A percentile compares a stretch with the other conserved stretches of the same genome.
phyloP scores from a whole-genome alignment of 2,329 filamentous ascomycete genomes.

The Trichoderma atrobrunneum region DNA sequence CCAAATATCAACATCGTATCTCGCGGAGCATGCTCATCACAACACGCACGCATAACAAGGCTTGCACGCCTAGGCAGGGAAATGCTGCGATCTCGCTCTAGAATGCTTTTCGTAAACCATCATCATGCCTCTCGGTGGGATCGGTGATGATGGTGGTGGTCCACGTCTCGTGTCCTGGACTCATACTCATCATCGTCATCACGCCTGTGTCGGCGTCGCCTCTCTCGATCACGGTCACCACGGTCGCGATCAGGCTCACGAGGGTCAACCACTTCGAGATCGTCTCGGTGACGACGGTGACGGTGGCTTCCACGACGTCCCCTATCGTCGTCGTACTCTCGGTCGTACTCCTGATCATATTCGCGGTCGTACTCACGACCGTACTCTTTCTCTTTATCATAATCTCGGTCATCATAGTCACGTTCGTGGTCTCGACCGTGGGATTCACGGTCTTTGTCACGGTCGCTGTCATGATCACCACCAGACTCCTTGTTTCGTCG shows the following conservation, averaged over 20 bases:
- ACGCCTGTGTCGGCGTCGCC: constrained; percentile 24
- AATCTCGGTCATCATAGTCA: constrained; percentile 23
- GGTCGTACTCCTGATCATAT: constrained; percentile 22
- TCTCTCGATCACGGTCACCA: constrained; percentile 31
- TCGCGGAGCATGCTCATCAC: neutral
- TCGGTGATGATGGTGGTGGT: constrained; percentile 24
- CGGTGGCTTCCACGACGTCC: constrained; percentile 22
- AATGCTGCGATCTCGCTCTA: neutral
- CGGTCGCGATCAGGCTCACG: constrained; percentile 35
- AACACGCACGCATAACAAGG: neutral
- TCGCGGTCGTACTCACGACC: constrained; percentile 26
- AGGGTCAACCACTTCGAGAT: constrained; percentile 32
- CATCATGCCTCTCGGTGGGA: constrained; percentile 23
- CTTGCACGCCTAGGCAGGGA: too few relatives aligned
- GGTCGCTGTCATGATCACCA: constrained; percentile 26
- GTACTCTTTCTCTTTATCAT: constrained; percentile 3
- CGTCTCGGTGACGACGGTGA: constrained; percentile 20
- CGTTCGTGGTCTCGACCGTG: constrained; percentile 25
- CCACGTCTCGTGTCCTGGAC: constrained; percentile 17
- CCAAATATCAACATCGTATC: neutral
- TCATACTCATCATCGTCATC: constrained; percentile 27
- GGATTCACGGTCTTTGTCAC: constrained; percentile 13
- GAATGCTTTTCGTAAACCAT: neutral
- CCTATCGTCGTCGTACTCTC: constrained; percentile 18
- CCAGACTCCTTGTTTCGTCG: constrained; percentile 33